A percentile compares a stretch with the other conserved stretches of the same genome.
phyloP scores from a whole-genome alignment of 1,139 yeast genomes.

The Candida tunisiensis region DNA sequence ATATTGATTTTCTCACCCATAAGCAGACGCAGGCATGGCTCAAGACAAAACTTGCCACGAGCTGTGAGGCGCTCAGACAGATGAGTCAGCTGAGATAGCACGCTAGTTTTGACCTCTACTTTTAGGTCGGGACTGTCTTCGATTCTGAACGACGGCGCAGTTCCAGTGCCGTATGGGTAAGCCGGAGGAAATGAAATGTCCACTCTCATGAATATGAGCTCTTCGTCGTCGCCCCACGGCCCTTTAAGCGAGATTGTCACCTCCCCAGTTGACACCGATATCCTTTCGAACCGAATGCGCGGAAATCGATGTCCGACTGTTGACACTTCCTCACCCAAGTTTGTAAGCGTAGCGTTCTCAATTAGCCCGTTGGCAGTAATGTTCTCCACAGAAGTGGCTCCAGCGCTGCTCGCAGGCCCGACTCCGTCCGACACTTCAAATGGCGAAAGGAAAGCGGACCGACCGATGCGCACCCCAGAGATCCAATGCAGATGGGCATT shows the following conservation, averaged over 20 bases:
- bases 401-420: neutral
- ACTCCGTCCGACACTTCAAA: constrained; percentile 7
- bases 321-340: constrained; percentile 54
- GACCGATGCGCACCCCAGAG: constrained; percentile 74
- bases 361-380: too few relatives aligned
- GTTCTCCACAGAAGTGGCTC: neutral
- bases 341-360: neutral
- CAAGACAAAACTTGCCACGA: constrained; percentile 53
- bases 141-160: constrained; percentile 44
- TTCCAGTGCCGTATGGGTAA: constrained; percentile 55
- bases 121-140: constrained; percentile 66
- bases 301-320: constrained; percentile 85
- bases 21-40: constrained; percentile 58
- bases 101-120: constrained; percentile 28
- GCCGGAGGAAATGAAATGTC: constrained; percentile 48
- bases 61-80: constrained; percentile 43
- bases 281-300: constrained; percentile 67
- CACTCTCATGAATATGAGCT: constrained; percentile 52
- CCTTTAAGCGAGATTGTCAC: constrained; percentile 64
- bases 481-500: constrained; percentile 79
- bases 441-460: constrained; percentile 25
- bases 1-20: constrained; percentile 67
- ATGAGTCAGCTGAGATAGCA: constrained; percentile 32
- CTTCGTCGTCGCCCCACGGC: constrained; percentile 45
- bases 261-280: constrained; percentile 75